Evolutionary conservation across 148 eudicot species (phyloP), one percentile per base, ranked within the genome.

Genomic region (Dysphania ambrosioides): DNA sequence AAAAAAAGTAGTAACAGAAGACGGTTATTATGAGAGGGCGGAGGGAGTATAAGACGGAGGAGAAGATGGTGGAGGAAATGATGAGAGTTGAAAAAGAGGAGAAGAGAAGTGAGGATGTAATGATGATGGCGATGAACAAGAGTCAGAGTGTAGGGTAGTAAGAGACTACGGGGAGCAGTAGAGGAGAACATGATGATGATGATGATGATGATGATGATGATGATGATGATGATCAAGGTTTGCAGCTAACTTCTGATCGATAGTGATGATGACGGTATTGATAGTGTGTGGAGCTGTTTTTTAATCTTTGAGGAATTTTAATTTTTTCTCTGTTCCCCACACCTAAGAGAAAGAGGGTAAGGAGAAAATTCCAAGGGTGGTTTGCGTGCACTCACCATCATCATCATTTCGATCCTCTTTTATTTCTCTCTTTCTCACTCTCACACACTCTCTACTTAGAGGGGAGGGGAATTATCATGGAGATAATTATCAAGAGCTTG

Each of bases 371-470:
- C 74, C 79, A 79, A 68, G 29, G 19, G 19, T 67, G 67, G 64
- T 44, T 79, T 67, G n/a, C 61, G 82, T 70, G 72, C 75, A 75
- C 72, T 80, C 74, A 79, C 41, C 75, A 79, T 73, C 72, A 75
- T 30, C 63, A 71, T 79, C 77, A 67, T 73, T 38, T 32, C 72
- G n/a, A 29, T 44, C 70, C 68, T 69, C 55, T 68, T 47, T 47
- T 47, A 47, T 29, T 21, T 59, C 5, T 55, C 51, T 66, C 24
- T 30, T 32, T 57, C 56, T 56, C 29, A 27, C 57, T 49, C 62
- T 53, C 63, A 41, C 63, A 59, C 65, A 47, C 55, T 79, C 64
- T 79, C 56, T 79, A 6, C 34, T 53, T 53, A 31, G 51, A 30
- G n/a, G 81, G 21, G 60, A 53, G 32, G 29, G 68, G 67, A 29